Conservation (phyloP, 306 rosid genomes). For the Prunus campanulata region DNA sequence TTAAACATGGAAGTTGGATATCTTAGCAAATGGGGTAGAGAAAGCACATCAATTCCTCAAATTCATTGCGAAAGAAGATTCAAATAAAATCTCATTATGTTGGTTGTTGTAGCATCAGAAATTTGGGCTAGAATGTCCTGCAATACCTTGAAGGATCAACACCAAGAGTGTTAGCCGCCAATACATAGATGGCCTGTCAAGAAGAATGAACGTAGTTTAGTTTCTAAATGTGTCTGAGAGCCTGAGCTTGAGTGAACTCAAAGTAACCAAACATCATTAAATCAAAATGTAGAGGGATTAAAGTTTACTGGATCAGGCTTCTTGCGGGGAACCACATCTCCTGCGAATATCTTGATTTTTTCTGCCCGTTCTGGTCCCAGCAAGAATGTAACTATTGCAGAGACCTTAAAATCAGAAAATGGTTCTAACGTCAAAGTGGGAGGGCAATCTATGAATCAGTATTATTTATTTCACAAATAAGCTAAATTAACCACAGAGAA, state of each 20-base stretch:
- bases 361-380: constrained; percentile 88
- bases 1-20: too few species aligned
- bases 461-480: constrained; percentile 6
- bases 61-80: constrained; percentile 15
- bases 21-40: not conserved
- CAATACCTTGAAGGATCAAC: constrained; percentile 91
- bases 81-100: constrained; percentile 10
- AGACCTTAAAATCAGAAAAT: constrained; percentile 57
- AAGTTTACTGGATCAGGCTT: constrained; percentile 93
- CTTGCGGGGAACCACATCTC: constrained; percentile 97
- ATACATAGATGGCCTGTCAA: constrained; percentile 82
- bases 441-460: constrained; percentile 12
- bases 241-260: not conserved
- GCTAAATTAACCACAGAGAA: constrained; percentile 6
- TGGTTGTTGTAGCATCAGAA: constrained; percentile 9
- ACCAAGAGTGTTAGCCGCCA: constrained; percentile 80
- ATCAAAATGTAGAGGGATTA: constrained; percentile 18
- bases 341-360: constrained; percentile 89
- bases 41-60: not conserved
- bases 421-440: constrained; percentile 17
- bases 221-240: not conserved
- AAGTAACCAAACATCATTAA: not conserved
- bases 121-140: not conserved
- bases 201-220: constrained; percentile 26
- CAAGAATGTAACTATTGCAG: constrained; percentile 89